These are phyloP conservation scores for Microdochium nivale DNA, from an alignment of 2,329 filamentous ascomycete genomes.

Conservation along the genomic window DNA sequence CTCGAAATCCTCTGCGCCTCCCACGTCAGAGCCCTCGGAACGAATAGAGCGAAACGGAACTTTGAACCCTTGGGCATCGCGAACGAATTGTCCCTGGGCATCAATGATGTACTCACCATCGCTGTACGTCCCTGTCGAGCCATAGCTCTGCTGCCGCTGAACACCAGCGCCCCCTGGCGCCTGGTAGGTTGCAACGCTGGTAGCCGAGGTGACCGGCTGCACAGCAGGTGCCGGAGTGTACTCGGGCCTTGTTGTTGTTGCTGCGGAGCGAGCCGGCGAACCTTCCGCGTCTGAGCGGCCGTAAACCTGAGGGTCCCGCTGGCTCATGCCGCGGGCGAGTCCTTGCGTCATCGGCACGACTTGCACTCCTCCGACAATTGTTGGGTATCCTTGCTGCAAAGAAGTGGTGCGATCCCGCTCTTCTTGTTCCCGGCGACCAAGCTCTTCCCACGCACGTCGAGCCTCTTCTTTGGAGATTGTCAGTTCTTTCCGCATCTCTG, in stretches of 20 bases:
- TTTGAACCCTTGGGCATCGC: conserved; percentile 51
- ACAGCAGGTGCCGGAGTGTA: conserved; percentile 32
- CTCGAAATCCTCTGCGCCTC: conserved; percentile 48
- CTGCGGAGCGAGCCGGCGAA: conserved; percentile 14
- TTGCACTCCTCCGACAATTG: conserved; percentile 84
- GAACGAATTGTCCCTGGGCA: conserved; percentile 49
- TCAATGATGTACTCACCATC: conserved; percentile 67
- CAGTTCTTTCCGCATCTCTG: conserved; percentile 86
- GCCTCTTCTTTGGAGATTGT: conserved; percentile 95
- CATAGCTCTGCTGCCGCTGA: conserved; percentile 37
- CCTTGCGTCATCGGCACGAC: conserved; percentile 87
- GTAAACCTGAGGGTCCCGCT: conserved; percentile 27
- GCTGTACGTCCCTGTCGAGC: conserved; percentile 55
- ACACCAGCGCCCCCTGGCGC: conserved; percentile 27
- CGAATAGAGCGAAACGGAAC: conserved; percentile 41
- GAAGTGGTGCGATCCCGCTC: conserved; percentile 80
- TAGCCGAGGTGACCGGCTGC: conserved; percentile 31
- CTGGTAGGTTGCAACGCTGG: conserved; percentile 28
- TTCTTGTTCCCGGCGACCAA: conserved; percentile 86
- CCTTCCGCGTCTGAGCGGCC: conserved; percentile 21
- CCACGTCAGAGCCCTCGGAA: conserved; percentile 40
- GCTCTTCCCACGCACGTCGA: conserved; percentile 91
- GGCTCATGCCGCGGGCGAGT: conserved; percentile 44
- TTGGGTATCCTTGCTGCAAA: conserved; percentile 81
- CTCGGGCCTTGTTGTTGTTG: conserved; percentile 25